A percentile compares a stretch with the other conserved stretches of the same genome.
phyloP scores from a whole-genome alignment of 2,329 filamentous ascomycete genomes.

The Fusarium torulosum region DNA sequence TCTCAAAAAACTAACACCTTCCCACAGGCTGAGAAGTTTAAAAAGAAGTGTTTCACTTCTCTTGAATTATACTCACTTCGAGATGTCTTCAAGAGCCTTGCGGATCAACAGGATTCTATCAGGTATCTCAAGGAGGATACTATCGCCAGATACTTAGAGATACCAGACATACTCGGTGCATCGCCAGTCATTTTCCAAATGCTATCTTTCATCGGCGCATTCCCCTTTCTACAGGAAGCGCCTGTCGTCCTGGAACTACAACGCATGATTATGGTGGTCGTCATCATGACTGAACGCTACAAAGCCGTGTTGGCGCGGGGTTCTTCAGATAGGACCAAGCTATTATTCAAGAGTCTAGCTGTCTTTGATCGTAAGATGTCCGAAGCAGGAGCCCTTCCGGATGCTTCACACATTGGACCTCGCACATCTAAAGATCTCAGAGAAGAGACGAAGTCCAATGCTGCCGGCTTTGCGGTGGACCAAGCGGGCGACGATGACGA shows the following conservation, averaged over 20 bases:
- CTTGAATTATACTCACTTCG: slow-evolving; percentile 80
- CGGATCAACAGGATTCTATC: slow-evolving; percentile 72
- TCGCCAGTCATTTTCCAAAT: slow-evolving; percentile 79
- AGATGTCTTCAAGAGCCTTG: slow-evolving; percentile 77
- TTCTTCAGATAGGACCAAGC: slow-evolving; percentile 68
- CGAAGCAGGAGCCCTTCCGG: slow-evolving; percentile 21
- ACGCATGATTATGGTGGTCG: slow-evolving; percentile 78
- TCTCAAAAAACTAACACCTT: slow-evolving; percentile 18
- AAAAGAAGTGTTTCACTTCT: slow-evolving; percentile 76
- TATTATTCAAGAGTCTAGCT: slow-evolving; percentile 78
- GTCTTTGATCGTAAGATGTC: slow-evolving; percentile 74
- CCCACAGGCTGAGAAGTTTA: slow-evolving; percentile 71
- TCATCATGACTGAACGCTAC: slow-evolving; percentile 79
- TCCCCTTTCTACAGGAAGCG: slow-evolving; percentile 78
- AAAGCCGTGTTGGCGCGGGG: slow-evolving; percentile 71
- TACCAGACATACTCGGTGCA: slow-evolving; percentile 76
- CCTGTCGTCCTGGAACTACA: slow-evolving; percentile 77
- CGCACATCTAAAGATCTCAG: slow-evolving; percentile 27
- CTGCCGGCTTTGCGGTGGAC: slow-evolving; percentile 61
- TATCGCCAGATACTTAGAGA: slow-evolving; percentile 77
- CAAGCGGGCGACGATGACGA: slow-evolving; percentile 60
- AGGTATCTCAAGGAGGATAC: slow-evolving; percentile 77
- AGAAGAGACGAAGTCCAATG: slow-evolving; percentile 32
- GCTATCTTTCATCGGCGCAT: slow-evolving; percentile 77
- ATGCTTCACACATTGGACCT: background rate